These are phyloP conservation scores for Coemansia sp. DNA, from an alignment of 192 early-diverging fungal genomes.

Conservation along the genomic window DNA sequence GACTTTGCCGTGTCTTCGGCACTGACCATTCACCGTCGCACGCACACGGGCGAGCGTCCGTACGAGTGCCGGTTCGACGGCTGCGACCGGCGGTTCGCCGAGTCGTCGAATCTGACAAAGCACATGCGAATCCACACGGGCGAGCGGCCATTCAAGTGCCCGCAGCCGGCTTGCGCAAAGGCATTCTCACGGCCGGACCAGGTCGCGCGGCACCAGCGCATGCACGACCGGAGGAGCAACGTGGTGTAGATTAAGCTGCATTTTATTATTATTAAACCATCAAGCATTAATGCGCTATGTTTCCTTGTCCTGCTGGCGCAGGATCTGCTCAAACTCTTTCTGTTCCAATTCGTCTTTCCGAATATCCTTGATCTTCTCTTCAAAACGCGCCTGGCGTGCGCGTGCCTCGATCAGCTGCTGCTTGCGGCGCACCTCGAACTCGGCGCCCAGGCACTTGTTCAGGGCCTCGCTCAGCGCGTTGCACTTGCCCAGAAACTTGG, in stretches of 20 bases:
- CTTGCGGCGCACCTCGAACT: slow-evolving; percentile 48
- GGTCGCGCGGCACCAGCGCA: slow-evolving; percentile 61
- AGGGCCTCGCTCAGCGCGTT: slow-evolving; percentile 53
- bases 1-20: slow-evolving; percentile 67
- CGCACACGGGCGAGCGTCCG: slow-evolving; percentile 71
- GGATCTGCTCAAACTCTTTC: slow-evolving; percentile 26
- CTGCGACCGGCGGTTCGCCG: slow-evolving; percentile 48
- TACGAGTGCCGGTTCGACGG: slow-evolving; percentile 58
- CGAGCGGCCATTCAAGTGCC: slow-evolving; percentile 70
- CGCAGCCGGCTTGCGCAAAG: slow-evolving; percentile 64
- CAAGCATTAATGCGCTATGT: no score
- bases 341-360: slow-evolving; percentile 38
- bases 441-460: slow-evolving; percentile 38
- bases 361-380: slow-evolving; percentile 23
- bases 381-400: slow-evolving; percentile 23
- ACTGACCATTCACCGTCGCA: slow-evolving; percentile 66
- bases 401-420: slow-evolving; percentile 45
- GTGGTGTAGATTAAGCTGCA: no score
- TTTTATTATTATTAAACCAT: no score
- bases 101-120: slow-evolving; percentile 64
- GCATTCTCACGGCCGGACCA: slow-evolving; percentile 72
- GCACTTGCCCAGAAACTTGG: slow-evolving; percentile 52
- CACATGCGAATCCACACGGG: slow-evolving; percentile 77
- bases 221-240: slow-evolving; percentile 20
- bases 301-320: slow-evolving; percentile 3